Evolutionary conservation across 352 stramenopile genomes (phyloP), one percentile per base, ranked within the genome.

Genomic region (Globisporangium paroecandrum): DNA sequence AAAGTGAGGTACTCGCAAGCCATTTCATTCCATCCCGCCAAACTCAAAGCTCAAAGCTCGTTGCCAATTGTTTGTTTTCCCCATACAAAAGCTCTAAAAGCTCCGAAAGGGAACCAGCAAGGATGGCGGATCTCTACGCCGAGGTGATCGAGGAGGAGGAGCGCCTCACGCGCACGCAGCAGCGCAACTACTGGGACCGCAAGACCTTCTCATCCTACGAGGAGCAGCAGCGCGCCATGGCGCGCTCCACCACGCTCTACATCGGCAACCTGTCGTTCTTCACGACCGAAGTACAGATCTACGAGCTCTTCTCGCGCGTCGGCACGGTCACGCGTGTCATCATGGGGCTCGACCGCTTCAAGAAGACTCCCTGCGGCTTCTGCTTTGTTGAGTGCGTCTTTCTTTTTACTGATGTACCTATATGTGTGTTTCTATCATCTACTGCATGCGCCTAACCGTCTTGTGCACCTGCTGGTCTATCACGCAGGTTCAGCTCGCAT

Each of bases 241-340:
- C 82, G 24, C 83, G 80, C 54, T 98, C 91, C 25, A 75, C 74
- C 10, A 99, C 97, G 25, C 73, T 99, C 25, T 99, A 99, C 77
- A 83, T 99, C 41, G 97, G 97, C 55, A 99, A 99, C 75, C 74
- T 99, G 54, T 95, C 91, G 51, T 99, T 99, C 78, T 98, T 97
- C 68, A 99, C 97, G 24, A 96, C 91, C 22, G 93, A 98, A 66
- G 77, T 86, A 41, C 96, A 99, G 75, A 95, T 99, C 65, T 94
- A 93, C 73, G 90, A 97, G 72, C 85, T 98, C 57, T 99, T 99
- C 75, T 91, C 84, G 63, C 85, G 86, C 69, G 87, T 99, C 51
- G 97, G 97, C 55, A 87, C 87, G 22, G 93, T 99, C 32, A 80
- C 89, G 62, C 77, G 86, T 63, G 88, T 99, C 9, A 97, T 99